Conservation (phyloP, 768 basidiomycete species). For the Chalciporus pseudorubinellus region DNA sequence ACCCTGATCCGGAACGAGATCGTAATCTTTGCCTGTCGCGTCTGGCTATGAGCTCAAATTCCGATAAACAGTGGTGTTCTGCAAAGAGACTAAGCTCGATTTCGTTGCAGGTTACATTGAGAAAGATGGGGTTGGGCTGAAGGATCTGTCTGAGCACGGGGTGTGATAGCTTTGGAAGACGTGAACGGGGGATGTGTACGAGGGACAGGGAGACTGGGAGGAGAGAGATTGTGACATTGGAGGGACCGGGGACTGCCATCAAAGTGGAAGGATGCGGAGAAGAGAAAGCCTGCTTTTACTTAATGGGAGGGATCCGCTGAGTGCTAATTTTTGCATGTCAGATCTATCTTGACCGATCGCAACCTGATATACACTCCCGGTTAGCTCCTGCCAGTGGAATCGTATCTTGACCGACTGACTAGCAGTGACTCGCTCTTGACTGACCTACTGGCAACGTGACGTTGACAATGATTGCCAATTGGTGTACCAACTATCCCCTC, state of each 20-base stretch:
- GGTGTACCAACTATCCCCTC: too few relatives aligned
- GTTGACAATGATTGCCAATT: too few relatives aligned
- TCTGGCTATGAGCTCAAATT: slow-evolving; percentile 61
- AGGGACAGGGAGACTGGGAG: slow-evolving; percentile 71
- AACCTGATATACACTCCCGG: background rate
- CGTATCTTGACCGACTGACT: background rate
- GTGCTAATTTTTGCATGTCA: slow-evolving; percentile 15
- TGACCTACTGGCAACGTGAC: too few relatives aligned
- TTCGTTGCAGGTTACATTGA: slow-evolving; percentile 76
- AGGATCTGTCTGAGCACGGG: slow-evolving; percentile 69
- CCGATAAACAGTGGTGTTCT: slow-evolving; percentile 51
- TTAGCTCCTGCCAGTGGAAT: too few relatives aligned
- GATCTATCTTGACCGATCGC: background rate
- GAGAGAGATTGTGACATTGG: slow-evolving; percentile 59
- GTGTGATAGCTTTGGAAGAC: slow-evolving; percentile 55
- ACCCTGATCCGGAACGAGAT: slow-evolving; percentile 40
- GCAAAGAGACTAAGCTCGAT: slow-evolving; percentile 77
- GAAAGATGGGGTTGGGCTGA: slow-evolving; percentile 61
- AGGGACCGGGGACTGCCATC: slow-evolving; percentile 25
- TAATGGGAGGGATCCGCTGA: slow-evolving; percentile 12
- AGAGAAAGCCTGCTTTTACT: slow-evolving; percentile 6
- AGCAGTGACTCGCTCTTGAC: too few relatives aligned
- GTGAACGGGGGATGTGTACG: slow-evolving; percentile 71
- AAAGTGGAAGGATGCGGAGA: slow-evolving; percentile 12
- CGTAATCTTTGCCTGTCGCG: slow-evolving; percentile 51